Evolutionary conservation across 2,329 filamentous ascomycete genomes (phyloP).

Genomic region (Fusarium protoensiforme): DNA sequence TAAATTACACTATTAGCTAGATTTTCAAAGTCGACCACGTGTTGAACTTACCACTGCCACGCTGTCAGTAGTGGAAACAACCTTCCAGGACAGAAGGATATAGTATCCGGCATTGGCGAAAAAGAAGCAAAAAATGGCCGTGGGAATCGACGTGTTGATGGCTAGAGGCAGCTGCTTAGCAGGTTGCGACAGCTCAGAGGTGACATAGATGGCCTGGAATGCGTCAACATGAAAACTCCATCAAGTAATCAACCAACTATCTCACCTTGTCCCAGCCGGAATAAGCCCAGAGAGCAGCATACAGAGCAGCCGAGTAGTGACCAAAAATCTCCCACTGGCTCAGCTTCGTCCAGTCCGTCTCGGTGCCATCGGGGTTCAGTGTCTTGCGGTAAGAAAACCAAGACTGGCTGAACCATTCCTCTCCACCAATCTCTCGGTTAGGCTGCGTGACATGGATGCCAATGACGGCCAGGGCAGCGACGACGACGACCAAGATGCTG

Average conservation of each 20-base stretch:
- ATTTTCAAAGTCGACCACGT: not conserved
- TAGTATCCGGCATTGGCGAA: slow-evolving; percentile 72
- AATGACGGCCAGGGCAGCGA: slow-evolving; percentile 61
- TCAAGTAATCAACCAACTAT: not conserved
- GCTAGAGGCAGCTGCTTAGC: slow-evolving; percentile 67
- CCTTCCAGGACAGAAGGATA: slow-evolving; percentile 68
- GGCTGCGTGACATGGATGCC: slow-evolving; percentile 53
- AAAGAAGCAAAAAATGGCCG: slow-evolving; percentile 69
- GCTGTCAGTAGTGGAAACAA: slow-evolving; percentile 68
- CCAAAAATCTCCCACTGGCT: slow-evolving; percentile 69
- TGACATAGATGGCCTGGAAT: slow-evolving; percentile 64
- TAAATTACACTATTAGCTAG: not conserved
- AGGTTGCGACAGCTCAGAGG: slow-evolving; percentile 62
- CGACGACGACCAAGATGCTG: slow-evolving; percentile 59
- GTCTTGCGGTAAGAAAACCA: slow-evolving; percentile 68
- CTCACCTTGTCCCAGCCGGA: slow-evolving; percentile 74
- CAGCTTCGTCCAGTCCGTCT: slow-evolving; percentile 60
- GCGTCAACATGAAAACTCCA: not conserved
- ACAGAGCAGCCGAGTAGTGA: slow-evolving; percentile 69
- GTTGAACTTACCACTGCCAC: slow-evolving; percentile 66
- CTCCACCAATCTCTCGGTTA: slow-evolving; percentile 53
- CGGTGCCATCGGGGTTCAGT: slow-evolving; percentile 59
- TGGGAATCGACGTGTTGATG: slow-evolving; percentile 70
- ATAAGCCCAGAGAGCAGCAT: slow-evolving; percentile 72
- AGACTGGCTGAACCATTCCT: slow-evolving; percentile 62